These are phyloP conservation scores for Fraxinus paxiana DNA, from an alignment of 305 asterid genomes.

Conservation along the genomic window DNA sequence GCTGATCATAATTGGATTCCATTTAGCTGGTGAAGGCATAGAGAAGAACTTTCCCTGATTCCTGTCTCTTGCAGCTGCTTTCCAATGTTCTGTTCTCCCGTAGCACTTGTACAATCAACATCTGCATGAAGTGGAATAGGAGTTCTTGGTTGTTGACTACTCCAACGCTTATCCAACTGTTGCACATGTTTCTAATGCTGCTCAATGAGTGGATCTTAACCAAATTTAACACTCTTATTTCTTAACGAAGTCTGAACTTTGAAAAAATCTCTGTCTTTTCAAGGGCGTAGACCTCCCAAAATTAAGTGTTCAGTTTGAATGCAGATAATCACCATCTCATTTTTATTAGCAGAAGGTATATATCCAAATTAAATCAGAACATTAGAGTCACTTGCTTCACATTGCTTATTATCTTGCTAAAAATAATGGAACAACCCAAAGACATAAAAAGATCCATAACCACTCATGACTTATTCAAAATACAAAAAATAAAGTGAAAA, in stretches of 20 bases:
- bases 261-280: background rate
- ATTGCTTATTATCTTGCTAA: background rate
- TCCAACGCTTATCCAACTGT: background rate
- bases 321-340: background rate
- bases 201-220: background rate
- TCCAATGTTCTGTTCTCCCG: background rate
- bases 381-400: background rate
- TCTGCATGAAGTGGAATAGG: background rate
- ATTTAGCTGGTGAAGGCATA: background rate
- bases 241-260: background rate
- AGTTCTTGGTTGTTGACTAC: background rate
- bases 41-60: background rate
- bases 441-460: background rate
- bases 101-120: background rate
- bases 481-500: background rate
- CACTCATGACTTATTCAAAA: background rate
- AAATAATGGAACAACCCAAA: background rate
- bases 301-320: background rate
- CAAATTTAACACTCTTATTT: background rate
- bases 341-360: background rate
- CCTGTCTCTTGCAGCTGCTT: background rate
- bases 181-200: background rate
- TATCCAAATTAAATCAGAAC: background rate
- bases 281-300: background rate
- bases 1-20: background rate